Evolutionary conservation across 345 rosid species (phyloP).

Genomic region (Acer negundo): DNA sequence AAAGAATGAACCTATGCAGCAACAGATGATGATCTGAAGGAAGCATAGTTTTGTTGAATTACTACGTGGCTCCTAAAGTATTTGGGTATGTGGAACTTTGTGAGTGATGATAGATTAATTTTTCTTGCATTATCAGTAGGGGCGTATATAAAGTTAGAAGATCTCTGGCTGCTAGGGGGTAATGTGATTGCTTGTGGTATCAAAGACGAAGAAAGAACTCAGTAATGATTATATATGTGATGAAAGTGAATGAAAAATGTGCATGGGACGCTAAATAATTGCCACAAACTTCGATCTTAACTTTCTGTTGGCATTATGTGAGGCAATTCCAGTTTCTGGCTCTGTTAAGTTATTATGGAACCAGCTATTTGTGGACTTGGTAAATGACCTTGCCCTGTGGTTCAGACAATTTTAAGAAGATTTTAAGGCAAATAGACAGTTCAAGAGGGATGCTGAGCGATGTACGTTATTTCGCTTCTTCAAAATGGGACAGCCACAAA

Average conservation of each 20-base stretch:
- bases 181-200: too few species aligned
- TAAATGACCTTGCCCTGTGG: background rate
- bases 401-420: background rate
- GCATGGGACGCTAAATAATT: background rate
- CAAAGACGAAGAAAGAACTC: background rate
- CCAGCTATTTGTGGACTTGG: too few species aligned
- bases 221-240: background rate
- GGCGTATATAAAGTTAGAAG: too few species aligned
- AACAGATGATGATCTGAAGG: background rate
- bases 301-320: background rate
- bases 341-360: too few species aligned
- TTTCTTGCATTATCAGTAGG: background rate
- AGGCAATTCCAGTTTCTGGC: background rate
- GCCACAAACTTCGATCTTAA: background rate
- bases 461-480: background rate
- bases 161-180: too few species aligned
- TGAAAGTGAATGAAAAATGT: background rate
- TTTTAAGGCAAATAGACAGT: background rate
- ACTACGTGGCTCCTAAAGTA: background rate
- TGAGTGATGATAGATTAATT: background rate
- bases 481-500: background rate
- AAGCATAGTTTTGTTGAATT: background rate
- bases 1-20: background rate
- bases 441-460: background rate
- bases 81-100: background rate